Conservation (phyloP, 1,139 yeast genomes). For the Blastobotrys proliferans region DNA sequence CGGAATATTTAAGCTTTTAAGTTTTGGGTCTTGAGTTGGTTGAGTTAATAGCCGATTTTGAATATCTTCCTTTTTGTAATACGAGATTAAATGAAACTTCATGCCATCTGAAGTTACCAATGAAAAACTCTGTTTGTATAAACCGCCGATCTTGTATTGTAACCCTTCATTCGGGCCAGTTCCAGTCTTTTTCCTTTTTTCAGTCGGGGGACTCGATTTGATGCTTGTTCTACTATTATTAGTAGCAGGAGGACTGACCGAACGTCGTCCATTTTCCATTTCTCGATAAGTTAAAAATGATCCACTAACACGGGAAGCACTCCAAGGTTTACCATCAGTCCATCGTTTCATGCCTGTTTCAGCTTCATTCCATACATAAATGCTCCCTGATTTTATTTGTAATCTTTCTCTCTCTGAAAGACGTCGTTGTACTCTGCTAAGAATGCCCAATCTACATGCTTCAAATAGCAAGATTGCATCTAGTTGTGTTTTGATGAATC, state of each 20-base stretch:
- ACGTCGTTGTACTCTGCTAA: conserved; percentile 49
- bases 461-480: conserved; percentile 57
- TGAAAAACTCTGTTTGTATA: conserved; percentile 57
- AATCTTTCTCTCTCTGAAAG: conserved; percentile 49
- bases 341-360: conserved; percentile 60
- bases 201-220: neutral
- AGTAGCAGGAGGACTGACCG: conserved; percentile 14
- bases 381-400: conserved; percentile 46
- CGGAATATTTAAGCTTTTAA: conserved; percentile 37
- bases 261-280: conserved; percentile 37
- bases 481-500: conserved; percentile 45
- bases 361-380: conserved; percentile 58
- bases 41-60: conserved; percentile 32
- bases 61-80: conserved; percentile 39
- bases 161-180: conserved; percentile 28
- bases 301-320: conserved; percentile 57
- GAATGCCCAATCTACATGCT: conserved; percentile 46
- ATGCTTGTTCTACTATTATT: neutral
- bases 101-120: conserved; percentile 47
- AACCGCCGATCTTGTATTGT: conserved; percentile 44
- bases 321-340: conserved; percentile 65
- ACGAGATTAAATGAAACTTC: conserved; percentile 54
- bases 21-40: conserved; percentile 41
- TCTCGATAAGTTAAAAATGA: conserved; percentile 53
- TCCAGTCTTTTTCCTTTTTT: conserved; percentile 13